These are phyloP conservation scores for Candida tunisiensis DNA, from an alignment of 1,139 yeast species.

Conservation along the genomic window DNA sequence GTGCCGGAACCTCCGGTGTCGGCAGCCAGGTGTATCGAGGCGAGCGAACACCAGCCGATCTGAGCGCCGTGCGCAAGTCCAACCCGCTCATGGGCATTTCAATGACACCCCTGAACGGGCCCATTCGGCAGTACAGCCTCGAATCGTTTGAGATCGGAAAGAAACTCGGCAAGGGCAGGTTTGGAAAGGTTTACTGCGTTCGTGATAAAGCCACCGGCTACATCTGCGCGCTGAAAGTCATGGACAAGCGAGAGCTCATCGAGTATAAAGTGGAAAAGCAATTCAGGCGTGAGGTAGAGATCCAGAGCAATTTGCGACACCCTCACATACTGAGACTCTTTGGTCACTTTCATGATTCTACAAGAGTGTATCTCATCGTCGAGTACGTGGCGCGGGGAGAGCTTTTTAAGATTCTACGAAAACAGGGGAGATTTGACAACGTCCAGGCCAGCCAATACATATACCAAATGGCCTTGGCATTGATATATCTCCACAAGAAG, in stretches of 20 bases:
- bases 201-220: constrained; percentile 59
- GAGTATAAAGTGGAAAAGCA: constrained; percentile 74
- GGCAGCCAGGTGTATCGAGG: no score
- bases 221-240: constrained; percentile 78
- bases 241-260: constrained; percentile 67
- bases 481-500: constrained; percentile 58
- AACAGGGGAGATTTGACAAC: constrained; percentile 51
- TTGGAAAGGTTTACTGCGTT: constrained; percentile 87
- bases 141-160: constrained; percentile 73
- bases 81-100: no score
- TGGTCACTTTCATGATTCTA: constrained; percentile 72
- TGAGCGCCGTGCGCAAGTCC: no score
- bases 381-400: constrained; percentile 87
- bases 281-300: constrained; percentile 80
- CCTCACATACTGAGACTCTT: constrained; percentile 64
- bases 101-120: no score
- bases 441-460: constrained; percentile 59
- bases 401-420: constrained; percentile 53
- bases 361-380: constrained; percentile 63
- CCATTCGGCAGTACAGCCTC: constrained; percentile 18
- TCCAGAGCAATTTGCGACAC: constrained; percentile 62
- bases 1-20: no score
- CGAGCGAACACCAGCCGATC: no score
- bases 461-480: constrained; percentile 68
- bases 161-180: constrained; percentile 81